A percentile compares a stretch with the other conserved stretches of the same genome.
Conservation (phyloP, 208 protist genomes). For the Novymonas esmeraldas region DNA sequence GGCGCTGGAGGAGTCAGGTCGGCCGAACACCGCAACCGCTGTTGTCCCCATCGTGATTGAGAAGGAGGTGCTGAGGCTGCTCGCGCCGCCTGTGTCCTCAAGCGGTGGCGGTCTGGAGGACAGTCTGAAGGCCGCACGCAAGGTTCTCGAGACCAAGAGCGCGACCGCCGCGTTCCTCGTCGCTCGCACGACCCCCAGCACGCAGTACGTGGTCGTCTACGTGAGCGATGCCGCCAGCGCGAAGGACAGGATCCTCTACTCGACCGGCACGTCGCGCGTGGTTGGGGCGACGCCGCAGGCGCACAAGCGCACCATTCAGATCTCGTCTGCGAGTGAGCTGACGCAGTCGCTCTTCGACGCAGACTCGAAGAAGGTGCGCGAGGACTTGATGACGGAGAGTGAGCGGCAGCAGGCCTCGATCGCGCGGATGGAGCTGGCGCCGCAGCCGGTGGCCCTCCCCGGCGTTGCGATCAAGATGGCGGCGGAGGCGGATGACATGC, state of each 20-base stretch:
- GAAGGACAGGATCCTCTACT: constrained; percentile 71
- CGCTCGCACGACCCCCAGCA: constrained; percentile 34
- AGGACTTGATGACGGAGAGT: constrained; percentile 76
- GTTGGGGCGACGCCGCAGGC: constrained; percentile 23
- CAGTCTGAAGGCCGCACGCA: constrained; percentile 41
- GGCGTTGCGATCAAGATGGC: constrained; percentile 56
- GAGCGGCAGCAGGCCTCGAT: constrained; percentile 57
- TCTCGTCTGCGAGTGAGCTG: constrained; percentile 40
- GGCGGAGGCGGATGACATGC: constrained; percentile 33
- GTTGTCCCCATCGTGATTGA: constrained; percentile 54
- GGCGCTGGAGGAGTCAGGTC: constrained; percentile 41
- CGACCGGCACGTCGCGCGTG: constrained; percentile 43
- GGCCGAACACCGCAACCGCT: constrained; percentile 26
- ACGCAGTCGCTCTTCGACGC: constrained; percentile 46
- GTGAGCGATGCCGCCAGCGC: constrained; percentile 49
- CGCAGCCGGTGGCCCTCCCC: constrained; percentile 57
- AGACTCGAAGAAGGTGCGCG: constrained; percentile 30
- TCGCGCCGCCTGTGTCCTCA: constrained; percentile 32
- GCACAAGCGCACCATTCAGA: constrained; percentile 40
- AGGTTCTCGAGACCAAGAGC: constrained; percentile 23
- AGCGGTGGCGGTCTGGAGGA: constrained; percentile 30
- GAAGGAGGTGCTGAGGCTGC: constrained; percentile 53
- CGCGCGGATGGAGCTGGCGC: constrained; percentile 65
- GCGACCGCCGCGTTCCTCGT: constrained; percentile 48
- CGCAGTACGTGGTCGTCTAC: constrained; percentile 54